Base-by-base conservation (phyloP, 2,329 filamentous ascomycete species). In the Fusarium caatingaense region DNA sequence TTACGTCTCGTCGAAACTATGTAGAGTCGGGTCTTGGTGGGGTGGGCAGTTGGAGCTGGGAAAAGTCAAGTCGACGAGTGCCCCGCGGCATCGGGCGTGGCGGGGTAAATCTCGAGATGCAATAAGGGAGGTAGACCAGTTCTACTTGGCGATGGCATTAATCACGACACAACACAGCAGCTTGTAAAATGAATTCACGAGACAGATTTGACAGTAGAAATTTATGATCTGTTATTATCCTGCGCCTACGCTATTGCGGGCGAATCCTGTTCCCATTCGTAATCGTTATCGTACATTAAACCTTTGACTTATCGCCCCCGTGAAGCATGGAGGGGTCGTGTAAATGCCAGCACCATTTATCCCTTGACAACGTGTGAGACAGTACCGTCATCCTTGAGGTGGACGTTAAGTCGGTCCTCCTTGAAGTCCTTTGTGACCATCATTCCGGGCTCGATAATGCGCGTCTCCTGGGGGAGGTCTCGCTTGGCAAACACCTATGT, bases 361-460 rank as follows among this genome's bases (percentile, higher is more conserved):
- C 87, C 87, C 72, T 89, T 85, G 65, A 82, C 76, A 59, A 91
- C 88, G 66, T 89, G 86, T 57, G 84, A 84, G 46, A 91, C 87
- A 16, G 85, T 88, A 50, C 88, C 88, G 60, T 90, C 86, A 30
- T 89, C 85, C 61, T 84, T 84, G 55, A 90, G 74, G 69, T 88
- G 84, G 23, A 91, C 82, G 62, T 90, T 91, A 66, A 91, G 80
- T 44, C 88, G 81, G 59, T 85, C 79, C 50, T 83, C 80, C 2
- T 80, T 78, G 74, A 84, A 85, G 73, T 91, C 88, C 78, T 82
- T 87, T 58, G 88, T 89, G 23, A 88, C 83, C 78, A 89, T 86
- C 76, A 77, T 78, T 53, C 86, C 87, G 0, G 87, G 87, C 76
- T 84, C 73, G 73, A 91, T 85, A 71, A 91, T 79, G 68, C 88